A percentile compares a stretch with the other conserved stretches of the same genome.
Conservation (phyloP, 148 eudicot species). For the Fagopyrum tataricum region DNA sequence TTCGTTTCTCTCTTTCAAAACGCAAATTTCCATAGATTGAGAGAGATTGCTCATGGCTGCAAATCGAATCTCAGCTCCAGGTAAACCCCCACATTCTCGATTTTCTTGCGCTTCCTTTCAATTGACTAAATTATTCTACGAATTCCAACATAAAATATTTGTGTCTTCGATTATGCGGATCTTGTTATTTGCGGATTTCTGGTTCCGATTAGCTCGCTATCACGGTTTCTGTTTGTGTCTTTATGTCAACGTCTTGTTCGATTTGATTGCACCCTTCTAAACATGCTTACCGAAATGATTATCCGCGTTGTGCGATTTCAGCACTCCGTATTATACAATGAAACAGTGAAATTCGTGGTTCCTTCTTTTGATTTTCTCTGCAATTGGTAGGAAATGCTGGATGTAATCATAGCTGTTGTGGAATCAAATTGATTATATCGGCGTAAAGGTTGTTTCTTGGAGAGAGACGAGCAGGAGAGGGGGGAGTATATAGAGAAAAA, state of each 20-base stretch:
- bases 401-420: background rate
- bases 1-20: constrained; percentile 4
- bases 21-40: background rate
- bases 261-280: background rate
- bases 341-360: constrained; percentile 8
- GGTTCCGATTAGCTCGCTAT: background rate
- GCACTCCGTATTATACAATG: background rate
- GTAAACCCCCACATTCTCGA: constrained; percentile 9
- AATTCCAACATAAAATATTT: background rate
- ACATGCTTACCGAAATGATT: background rate
- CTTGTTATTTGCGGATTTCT: background rate
- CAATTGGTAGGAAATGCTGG: constrained; percentile 3
- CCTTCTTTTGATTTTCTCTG: background rate
- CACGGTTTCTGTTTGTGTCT: background rate
- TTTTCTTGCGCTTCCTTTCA: background rate
- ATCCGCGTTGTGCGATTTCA: background rate
- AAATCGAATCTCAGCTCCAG: constrained; percentile 7
- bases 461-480: background rate
- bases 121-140: background rate
- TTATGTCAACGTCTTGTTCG: background rate
- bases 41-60: background rate
- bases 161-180: background rate
- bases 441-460: constrained; percentile 2
- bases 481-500: background rate
- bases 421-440: constrained; percentile 8